These are phyloP conservation scores for Diaporthe humulicola DNA, from an alignment of 2,329 filamentous ascomycete species.

Conservation along the genomic window DNA sequence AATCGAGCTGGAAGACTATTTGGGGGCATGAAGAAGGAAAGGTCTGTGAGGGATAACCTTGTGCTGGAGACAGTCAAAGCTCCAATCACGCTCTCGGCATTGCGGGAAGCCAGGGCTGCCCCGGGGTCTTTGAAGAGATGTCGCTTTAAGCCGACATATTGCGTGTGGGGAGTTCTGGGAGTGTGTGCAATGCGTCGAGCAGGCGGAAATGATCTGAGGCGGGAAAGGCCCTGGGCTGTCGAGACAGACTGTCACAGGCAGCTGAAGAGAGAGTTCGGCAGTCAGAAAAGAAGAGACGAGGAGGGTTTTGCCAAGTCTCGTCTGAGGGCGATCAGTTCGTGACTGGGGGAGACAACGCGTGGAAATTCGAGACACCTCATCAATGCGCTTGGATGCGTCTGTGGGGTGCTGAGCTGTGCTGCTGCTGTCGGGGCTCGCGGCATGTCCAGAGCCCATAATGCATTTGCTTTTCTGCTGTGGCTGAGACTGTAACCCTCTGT, in stretches of 20 bases:
- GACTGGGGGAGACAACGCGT: slow-evolving; percentile 21
- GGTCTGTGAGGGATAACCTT: slow-evolving; percentile 19
- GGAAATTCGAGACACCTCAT: slow-evolving; percentile 24
- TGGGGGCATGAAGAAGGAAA: slow-evolving; percentile 19
- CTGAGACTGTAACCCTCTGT: not conserved
- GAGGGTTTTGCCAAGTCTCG: slow-evolving; percentile 31
- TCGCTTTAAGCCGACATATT: slow-evolving; percentile 17
- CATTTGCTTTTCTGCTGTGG: not conserved
- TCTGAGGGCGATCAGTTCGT: slow-evolving; percentile 31
- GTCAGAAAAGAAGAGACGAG: slow-evolving; percentile 21
- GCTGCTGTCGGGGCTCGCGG: not conserved
- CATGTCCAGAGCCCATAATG: not conserved
- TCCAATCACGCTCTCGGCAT: slow-evolving; percentile 24
- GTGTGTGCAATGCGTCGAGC: slow-evolving; percentile 15
- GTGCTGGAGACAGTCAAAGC: not conserved
- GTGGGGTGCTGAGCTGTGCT: slow-evolving; percentile 19
- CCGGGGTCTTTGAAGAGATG: not conserved
- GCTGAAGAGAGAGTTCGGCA: slow-evolving; percentile 10
- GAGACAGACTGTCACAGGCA: slow-evolving; percentile 17
- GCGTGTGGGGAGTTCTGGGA: slow-evolving; percentile 27
- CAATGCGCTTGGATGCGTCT: slow-evolving; percentile 29
- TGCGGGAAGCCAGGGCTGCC: slow-evolving; percentile 9
- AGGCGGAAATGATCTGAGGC: slow-evolving; percentile 8
- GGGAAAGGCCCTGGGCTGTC: not conserved
- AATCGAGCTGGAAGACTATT: not conserved